Evolutionary conservation across 768 basidiomycete species (phyloP).

Genomic region (Russula sp.): DNA sequence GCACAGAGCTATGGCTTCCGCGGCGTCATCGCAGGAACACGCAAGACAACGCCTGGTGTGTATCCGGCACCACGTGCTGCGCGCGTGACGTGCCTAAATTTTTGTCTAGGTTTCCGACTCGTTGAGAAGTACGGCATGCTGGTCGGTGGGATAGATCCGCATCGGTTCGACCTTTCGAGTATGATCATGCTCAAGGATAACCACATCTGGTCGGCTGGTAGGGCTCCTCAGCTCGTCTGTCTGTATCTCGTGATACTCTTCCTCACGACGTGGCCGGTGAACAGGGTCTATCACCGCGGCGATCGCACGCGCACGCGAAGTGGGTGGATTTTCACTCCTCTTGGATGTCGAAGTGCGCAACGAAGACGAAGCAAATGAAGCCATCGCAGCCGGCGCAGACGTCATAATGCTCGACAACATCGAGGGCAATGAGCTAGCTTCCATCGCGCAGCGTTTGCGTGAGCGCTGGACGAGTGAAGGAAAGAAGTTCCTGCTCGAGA

Average conservation of each 20-base stretch:
- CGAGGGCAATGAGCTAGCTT: constrained; percentile 63
- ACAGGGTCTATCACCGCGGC: constrained; percentile 24
- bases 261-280: constrained; percentile 21
- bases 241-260: constrained; percentile 27
- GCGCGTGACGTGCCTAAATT: neutral
- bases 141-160: constrained; percentile 92
- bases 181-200: constrained; percentile 99
- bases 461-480: constrained; percentile 73
- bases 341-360: constrained; percentile 87
- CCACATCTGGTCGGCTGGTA: constrained; percentile 95
- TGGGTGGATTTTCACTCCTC: constrained; percentile 85
- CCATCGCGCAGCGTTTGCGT: constrained; percentile 62
- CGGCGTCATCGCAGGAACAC: too few relatives aligned
- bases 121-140: constrained; percentile 99
- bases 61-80: too few relatives aligned
- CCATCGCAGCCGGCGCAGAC: constrained; percentile 90
- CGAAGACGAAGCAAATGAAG: constrained; percentile 89
- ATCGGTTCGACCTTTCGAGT: constrained; percentile 92
- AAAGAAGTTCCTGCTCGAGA: constrained; percentile 78
- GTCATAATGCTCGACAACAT: constrained; percentile 62
- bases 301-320: constrained; percentile 44
- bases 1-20: constrained; percentile 65
- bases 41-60: neutral
- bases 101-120: constrained; percentile 69
- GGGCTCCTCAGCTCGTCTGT: constrained; percentile 13